phyloP scores from a whole-genome alignment of 345 rosid species.

The Excoecaria agallocha region DNA sequence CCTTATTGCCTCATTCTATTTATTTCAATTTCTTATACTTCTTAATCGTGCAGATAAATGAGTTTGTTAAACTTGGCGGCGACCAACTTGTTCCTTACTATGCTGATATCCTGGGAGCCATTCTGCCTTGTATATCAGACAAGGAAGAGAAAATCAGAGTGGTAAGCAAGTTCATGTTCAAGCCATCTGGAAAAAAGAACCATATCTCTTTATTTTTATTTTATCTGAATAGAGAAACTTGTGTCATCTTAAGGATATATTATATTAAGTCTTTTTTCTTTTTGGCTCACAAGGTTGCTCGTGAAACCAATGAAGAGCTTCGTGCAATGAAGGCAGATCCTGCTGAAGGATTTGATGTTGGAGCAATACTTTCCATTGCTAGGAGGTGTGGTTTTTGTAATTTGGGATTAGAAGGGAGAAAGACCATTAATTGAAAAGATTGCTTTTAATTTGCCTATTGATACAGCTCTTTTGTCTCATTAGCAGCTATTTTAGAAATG shows the following conservation, averaged over 20 bases:
- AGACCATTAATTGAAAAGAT: conserved; percentile 24
- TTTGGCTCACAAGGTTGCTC: conserved; percentile 68
- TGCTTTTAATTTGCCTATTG: conserved; percentile 15
- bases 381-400: conserved; percentile 60
- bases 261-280: conserved; percentile 10
- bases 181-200: conserved; percentile 1
- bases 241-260: not conserved
- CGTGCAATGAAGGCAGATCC: conserved; percentile 80
- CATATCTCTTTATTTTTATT: not conserved
- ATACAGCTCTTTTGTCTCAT: conserved; percentile 15
- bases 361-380: conserved; percentile 82
- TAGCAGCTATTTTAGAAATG: conserved; percentile 22
- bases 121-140: conserved; percentile 96
- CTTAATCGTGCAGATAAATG: conserved; percentile 66
- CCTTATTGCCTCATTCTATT: not conserved
- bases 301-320: conserved; percentile 98
- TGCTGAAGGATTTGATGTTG: conserved; percentile 81
- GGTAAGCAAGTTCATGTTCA: conserved; percentile 48
- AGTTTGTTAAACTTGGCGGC: conserved; percentile 99
- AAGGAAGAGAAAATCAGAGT: conserved; percentile 99
- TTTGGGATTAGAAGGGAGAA: conserved; percentile 1
- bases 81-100: conserved; percentile 95
- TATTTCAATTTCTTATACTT: conserved; percentile 1
- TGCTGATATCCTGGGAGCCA: conserved; percentile 94
- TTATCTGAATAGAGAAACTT: no score